These are phyloP conservation scores for Stylosanthes scabra DNA, from an alignment of 331 rosid species.

Conservation along the genomic window DNA sequence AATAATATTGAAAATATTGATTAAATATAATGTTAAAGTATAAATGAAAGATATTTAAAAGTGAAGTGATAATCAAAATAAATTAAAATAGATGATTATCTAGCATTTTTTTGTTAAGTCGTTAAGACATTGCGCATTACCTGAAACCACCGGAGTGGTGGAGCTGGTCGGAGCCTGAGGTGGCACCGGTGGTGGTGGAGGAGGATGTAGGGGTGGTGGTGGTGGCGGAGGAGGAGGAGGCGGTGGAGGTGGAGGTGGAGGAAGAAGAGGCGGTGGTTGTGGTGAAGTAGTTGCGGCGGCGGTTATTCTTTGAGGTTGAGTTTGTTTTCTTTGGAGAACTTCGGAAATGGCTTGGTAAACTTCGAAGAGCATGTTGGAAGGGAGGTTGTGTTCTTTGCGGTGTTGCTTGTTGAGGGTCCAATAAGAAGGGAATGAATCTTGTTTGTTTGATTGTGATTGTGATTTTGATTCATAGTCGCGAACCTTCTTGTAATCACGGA, in stretches of 20 bases:
- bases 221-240: constrained; percentile 34
- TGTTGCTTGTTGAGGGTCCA: constrained; percentile 65
- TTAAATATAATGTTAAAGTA: no score
- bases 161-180: constrained; percentile 50
- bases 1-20: no score
- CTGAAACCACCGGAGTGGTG: constrained; percentile 53
- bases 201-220: constrained; percentile 23
- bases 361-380: constrained; percentile 62
- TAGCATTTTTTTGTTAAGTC: no score
- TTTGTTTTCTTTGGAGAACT: constrained; percentile 58
- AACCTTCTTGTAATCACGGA: constrained; percentile 69
- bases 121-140: constrained; percentile 37
- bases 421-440: constrained; percentile 46
- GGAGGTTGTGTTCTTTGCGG: constrained; percentile 56
- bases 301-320: constrained; percentile 11
- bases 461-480: constrained; percentile 66
- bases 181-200: constrained; percentile 31
- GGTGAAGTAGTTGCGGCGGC: constrained; percentile 16
- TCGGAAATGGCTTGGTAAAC: constrained; percentile 60
- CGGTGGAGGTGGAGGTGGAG: constrained; percentile 12
- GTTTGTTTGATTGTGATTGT: background rate
- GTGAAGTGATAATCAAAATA: no score
- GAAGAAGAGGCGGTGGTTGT: constrained; percentile 32
- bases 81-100: no score
- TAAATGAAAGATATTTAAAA: no score